These are phyloP conservation scores for Chlorociboria aeruginascens DNA, from an alignment of 495 filamentous ascomycete genomes.

Conservation along the genomic window DNA sequence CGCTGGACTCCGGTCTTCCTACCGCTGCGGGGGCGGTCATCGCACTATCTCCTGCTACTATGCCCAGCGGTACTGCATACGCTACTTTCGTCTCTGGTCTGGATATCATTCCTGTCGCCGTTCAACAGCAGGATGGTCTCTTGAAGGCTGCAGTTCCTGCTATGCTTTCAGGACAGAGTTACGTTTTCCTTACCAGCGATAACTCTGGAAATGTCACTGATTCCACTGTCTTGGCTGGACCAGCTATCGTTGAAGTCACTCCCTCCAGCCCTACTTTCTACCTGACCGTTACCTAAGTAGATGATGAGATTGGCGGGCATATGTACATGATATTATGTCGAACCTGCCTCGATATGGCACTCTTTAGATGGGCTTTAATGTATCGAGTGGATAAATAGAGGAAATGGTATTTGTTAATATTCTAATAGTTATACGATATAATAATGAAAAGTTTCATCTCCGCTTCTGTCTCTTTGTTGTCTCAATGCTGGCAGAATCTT, in stretches of 20 bases:
- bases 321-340: no score
- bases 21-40: conserved; percentile 5
- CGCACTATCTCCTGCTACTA: conserved; percentile 2
- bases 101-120: conserved; percentile 5
- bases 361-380: no score
- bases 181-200: conserved; percentile 15
- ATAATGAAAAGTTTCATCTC: no score
- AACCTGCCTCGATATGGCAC: no score
- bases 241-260: conserved; percentile 11
- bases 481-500: no score
- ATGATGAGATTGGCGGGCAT: no score
- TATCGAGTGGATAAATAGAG: no score
- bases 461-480: no score
- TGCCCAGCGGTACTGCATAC: conserved; percentile 5
- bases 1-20: conserved; percentile 12
- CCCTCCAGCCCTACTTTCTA: conserved; percentile 9
- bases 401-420: no score
- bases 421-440: no score
- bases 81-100: conserved; percentile 14
- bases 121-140: neutral
- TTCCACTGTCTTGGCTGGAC: conserved; percentile 12
- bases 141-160: conserved; percentile 5
- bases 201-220: conserved; percentile 15
- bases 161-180: conserved; percentile 8
- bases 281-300: conserved; percentile 1